Base-by-base conservation (phyloP, 352 stramenopile species). In the Pythium aquatile region DNA sequence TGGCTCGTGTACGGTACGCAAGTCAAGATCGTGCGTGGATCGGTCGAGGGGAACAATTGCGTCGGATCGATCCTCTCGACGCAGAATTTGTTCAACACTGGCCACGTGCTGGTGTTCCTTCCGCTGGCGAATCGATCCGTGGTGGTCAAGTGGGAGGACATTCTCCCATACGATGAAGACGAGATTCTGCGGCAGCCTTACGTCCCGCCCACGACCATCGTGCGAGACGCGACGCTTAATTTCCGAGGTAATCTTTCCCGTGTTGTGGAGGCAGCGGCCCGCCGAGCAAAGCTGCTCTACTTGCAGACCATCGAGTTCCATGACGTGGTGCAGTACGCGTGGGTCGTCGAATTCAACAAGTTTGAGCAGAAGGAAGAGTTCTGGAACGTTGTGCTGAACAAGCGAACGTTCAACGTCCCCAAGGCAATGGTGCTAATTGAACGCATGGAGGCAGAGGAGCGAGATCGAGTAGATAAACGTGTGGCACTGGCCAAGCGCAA, bases 311-410 rank as follows among this genome's bases (percentile, higher is more conserved):
- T 88, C 60, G 83, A 90, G 62, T 92, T 87, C 55, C 75, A 83
- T 24, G 78, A 84, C n/a, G 76, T 92, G 32, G 61, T 69, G n/a
- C 76, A 82, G 29, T 86, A 82, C 47, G 81, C 83, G 5, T 92
- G 83, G 83, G 72, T 90, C 6, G 77, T 78, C 11, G 81, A 90
- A 26, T 86, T 70, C 65, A 86, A 90, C 67, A 81, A 85, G 47
- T 58, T 48, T 4, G 69, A 77, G 51, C 51, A 87, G 42, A 75
- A 77, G 40, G 52, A 73, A 17, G 81, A 92, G 69, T 90, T 79
- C 61, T 92, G 83, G 83, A 90, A 92, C 48, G 79, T 92, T 8
- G 83, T 92, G 24, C 71, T 87, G 8, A 90, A 92, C 66, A 77
- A 70, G 48, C 72, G 79, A n/a, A 76, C 77, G 11, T 58, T 80